Base-by-base conservation (phyloP, 2,329 filamentous ascomycete genomes). In the Balansia obtecta region DNA sequence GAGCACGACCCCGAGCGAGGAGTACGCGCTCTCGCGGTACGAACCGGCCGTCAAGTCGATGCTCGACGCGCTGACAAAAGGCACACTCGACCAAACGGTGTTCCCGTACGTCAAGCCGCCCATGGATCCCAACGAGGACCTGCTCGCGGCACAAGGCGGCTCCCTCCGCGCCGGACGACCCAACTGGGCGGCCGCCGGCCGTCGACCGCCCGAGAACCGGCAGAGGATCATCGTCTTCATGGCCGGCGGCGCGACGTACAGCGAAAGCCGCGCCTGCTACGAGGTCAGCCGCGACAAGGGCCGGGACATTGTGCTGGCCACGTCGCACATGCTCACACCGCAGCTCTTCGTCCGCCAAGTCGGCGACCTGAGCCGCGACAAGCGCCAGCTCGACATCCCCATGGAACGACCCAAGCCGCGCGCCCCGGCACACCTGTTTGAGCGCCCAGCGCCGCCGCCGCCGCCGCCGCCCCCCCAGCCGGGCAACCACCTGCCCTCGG, bases 181-280 rank as follows among this genome's bases (percentile, higher is more conserved):
- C 1, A 95, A 90, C 41, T 98, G 93, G 93, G 93, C 93, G 2
- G 87, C 88, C 49, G 84, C 86, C 10, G 83, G 88, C 42, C 77
- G 85, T 44, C 79, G 82, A 72, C 52, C 80, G 75, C 53, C 66
- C 1, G 91, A 97, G 63, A 94, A 90, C 56, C 81, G 85, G 49
- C 93, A 98, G 65, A 82, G 93, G 48, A 77, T 97, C 49, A 86
- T 98, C 52, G 83, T 97, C 15, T 97, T 95, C 64, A 85, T 97
- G 77, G 93, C 91, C 1, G 93, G 93, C 45, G 93, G 93, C 43
- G 93, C 93, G 18, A 97, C 93, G 0, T 95, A 91, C 65, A 89
- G 88, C 5, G 93, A 98, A 68, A 79, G 87, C 33, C 82, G 93
- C 30, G 78, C 83, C 12, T 98, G 93, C 69, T 97, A 97, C 64